phyloP scores from a whole-genome alignment of 345 rosid genomes.

The Iberis pinnata region DNA sequence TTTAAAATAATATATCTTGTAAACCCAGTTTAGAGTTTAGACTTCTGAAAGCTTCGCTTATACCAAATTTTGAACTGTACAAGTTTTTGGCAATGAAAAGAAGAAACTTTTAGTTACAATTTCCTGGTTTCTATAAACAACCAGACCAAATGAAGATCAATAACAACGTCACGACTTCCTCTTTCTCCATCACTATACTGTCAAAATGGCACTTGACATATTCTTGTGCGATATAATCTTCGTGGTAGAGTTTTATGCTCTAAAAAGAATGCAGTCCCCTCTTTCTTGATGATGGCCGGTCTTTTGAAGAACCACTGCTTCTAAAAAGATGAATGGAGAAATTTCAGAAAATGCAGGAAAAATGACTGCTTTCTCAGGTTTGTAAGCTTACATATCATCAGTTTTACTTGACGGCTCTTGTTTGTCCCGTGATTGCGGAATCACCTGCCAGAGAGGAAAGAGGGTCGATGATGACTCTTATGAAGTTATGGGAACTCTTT shows the following conservation, averaged over 20 bases:
- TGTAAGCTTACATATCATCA: conserved; percentile 46
- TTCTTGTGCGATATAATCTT: conserved; percentile 2
- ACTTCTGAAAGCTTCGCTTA: conserved; percentile 4
- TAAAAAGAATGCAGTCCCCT: conserved; percentile 20
- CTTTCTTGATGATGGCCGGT: conserved; percentile 24
- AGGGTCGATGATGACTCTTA: too few species aligned
- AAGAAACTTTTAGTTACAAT: conserved; percentile 15
- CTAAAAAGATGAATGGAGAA: background rate
- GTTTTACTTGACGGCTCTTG: conserved; percentile 49
- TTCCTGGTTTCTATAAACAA: conserved; percentile 18
- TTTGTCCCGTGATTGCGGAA: conserved; percentile 34
- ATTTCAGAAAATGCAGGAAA: background rate
- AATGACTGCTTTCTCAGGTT: conserved; percentile 4
- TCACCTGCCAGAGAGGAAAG: conserved; percentile 38
- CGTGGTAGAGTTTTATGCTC: background rate
- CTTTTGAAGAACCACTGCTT: conserved; percentile 28
- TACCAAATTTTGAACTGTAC: conserved; percentile 23
- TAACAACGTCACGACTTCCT: conserved; percentile 8
- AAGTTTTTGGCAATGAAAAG: conserved; percentile 18
- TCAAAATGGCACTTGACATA: background rate
- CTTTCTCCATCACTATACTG: conserved; percentile 6
- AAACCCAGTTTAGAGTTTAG: conserved; percentile 12
- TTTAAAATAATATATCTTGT: background rate
- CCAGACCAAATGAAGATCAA: conserved; percentile 16
- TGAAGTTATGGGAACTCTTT: too few species aligned